These are phyloP conservation scores for Rutstroemia sp. DNA, from an alignment of 2,329 filamentous ascomycete species.

Conservation along the genomic window DNA sequence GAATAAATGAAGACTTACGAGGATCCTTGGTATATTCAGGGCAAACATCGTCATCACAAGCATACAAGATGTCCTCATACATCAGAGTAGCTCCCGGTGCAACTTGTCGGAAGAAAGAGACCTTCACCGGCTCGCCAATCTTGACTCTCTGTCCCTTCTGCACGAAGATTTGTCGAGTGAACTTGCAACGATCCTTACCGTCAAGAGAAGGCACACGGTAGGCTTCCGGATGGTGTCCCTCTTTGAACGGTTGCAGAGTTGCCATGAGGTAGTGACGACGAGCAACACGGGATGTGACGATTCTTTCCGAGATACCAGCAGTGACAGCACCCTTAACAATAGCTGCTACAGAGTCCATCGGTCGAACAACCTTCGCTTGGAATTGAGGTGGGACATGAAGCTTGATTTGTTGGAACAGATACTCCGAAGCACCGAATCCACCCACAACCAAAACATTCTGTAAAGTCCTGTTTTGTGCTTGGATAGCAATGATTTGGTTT, in stretches of 20 bases:
- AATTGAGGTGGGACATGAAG: slow-evolving; percentile 97
- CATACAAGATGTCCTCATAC: slow-evolving; percentile 98
- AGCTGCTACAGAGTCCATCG: slow-evolving; percentile 97
- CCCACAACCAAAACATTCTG: slow-evolving; percentile 97
- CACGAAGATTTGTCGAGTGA: slow-evolving; percentile 95
- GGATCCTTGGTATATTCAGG: slow-evolving; percentile 99
- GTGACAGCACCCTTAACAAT: slow-evolving; percentile 98
- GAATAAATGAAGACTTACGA: slow-evolving; percentile 57
- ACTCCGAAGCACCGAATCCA: slow-evolving; percentile 96
- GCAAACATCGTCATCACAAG: slow-evolving; percentile 95
- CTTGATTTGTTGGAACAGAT: slow-evolving; percentile 99
- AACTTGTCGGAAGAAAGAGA: slow-evolving; percentile 96
- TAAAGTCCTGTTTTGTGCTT: slow-evolving; percentile 87
- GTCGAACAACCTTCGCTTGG: slow-evolving; percentile 94
- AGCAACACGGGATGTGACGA: slow-evolving; percentile 94
- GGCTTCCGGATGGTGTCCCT: slow-evolving; percentile 95
- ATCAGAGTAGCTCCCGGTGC: slow-evolving; percentile 95
- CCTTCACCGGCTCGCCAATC: slow-evolving; percentile 98
- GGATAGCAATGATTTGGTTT: slow-evolving; percentile 98
- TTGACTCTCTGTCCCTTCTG: slow-evolving; percentile 98
- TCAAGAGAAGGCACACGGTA: slow-evolving; percentile 96
- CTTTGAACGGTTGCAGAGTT: slow-evolving; percentile 96
- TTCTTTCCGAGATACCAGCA: slow-evolving; percentile 92
- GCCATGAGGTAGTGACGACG: slow-evolving; percentile 99
- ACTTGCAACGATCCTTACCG: slow-evolving; percentile 97